Conservation (phyloP, 2,329 filamentous ascomycete species). For the Colletotrichum sp. region DNA sequence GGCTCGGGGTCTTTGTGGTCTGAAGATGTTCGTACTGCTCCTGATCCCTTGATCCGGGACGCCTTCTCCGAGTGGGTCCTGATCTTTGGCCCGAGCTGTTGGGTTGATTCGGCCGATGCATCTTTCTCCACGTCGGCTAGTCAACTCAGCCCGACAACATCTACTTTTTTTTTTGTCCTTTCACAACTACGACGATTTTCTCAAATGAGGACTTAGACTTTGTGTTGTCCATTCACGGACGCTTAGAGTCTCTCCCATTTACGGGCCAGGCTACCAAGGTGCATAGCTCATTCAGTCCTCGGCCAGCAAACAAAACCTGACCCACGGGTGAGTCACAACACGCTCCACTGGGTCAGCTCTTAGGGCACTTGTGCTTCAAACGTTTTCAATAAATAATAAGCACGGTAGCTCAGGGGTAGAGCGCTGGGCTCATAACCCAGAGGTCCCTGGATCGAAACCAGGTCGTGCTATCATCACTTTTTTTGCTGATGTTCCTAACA, state of each 20-base stretch:
- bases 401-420: slow-evolving; percentile 15
- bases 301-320: background rate
- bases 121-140: background rate
- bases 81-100: background rate
- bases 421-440: slow-evolving; percentile 16
- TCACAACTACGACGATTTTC: rapidly evolving
- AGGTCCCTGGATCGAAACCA: slow-evolving; percentile 15
- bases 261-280: background rate
- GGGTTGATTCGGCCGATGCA: background rate
- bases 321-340: slow-evolving; percentile 2
- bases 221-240: rapidly evolving
- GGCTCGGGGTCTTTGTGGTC: background rate
- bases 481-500: background rate
- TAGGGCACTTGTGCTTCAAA: background rate
- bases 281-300: background rate
- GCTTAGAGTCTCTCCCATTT: background rate
- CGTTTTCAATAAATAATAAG: background rate
- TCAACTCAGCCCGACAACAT: background rate
- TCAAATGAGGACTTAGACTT: rapidly evolving
- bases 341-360: background rate
- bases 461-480: background rate
- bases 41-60: background rate
- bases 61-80: background rate
- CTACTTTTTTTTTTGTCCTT: background rate
- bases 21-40: background rate